A percentile compares a stretch with the other conserved stretches of the same genome.
phyloP scores from a whole-genome alignment of 1,284 basidiomycete species.

The Inonotus obliquus region DNA sequence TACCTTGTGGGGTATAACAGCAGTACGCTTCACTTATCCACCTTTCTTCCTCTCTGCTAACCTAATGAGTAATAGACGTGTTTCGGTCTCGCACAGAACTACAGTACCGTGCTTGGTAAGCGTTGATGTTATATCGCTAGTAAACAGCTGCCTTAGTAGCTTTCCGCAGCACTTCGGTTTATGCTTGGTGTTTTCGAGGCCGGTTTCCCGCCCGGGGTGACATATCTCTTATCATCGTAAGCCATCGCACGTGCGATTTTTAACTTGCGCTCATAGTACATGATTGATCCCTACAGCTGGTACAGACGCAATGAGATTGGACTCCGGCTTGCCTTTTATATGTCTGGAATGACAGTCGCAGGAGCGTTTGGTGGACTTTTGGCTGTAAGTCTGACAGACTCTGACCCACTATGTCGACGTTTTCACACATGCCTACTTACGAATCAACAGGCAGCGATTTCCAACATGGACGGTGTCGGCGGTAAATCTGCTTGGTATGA shows the following conservation, averaged over 20 bases:
- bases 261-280: not conserved
- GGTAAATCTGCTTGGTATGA: conserved; percentile 27
- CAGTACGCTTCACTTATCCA: not conserved
- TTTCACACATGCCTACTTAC: not conserved
- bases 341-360: conserved; percentile 23
- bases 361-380: conserved; percentile 22
- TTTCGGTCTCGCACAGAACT: conserved; percentile 65
- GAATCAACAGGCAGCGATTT: conserved; percentile 18
- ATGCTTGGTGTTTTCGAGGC: conserved; percentile 67
- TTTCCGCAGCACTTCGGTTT: conserved; percentile 40
- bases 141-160: not conserved
- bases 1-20: not conserved
- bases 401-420: not conserved
- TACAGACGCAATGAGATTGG: conserved; percentile 23
- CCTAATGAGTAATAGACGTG: conserved; percentile 40
- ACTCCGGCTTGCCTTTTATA: conserved; percentile 25
- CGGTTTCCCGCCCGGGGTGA: conserved; percentile 65
- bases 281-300: conserved; percentile 12
- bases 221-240: conserved; percentile 65
- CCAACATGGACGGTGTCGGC: conserved; percentile 27
- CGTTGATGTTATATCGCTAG: conserved; percentile 8
- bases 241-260: conserved; percentile 19
- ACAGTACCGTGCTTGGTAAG: conserved; percentile 54
- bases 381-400: not conserved
- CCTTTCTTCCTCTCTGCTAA: not conserved